These are phyloP conservation scores for Mortierella sp. DNA, from an alignment of 371 early-diverging fungal genomes.

Conservation along the genomic window DNA sequence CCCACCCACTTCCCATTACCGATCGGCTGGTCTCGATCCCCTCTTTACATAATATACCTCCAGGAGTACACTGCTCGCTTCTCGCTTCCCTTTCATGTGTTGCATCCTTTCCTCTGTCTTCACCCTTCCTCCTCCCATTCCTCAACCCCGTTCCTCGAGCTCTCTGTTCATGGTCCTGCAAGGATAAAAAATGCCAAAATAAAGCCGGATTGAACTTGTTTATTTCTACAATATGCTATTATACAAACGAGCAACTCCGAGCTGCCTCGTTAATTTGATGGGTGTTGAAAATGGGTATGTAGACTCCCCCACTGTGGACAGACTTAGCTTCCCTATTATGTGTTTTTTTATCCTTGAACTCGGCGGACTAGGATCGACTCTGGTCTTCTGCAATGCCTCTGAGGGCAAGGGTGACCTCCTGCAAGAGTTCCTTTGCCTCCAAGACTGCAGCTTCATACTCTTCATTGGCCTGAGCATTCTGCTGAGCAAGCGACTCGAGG, in stretches of 20 bases:
- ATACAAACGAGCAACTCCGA: no score
- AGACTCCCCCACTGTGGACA: no score
- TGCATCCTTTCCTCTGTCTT: neutral
- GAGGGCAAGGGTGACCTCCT: slow-evolving; percentile 44
- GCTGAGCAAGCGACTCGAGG: slow-evolving; percentile 37
- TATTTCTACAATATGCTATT: neutral
- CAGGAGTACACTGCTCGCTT: no score
- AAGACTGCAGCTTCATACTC: slow-evolving; percentile 63
- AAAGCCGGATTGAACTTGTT: no score
- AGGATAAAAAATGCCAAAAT: no score
- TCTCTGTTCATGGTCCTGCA: neutral
- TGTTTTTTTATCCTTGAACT: neutral
- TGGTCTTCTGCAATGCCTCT: slow-evolving; percentile 48
- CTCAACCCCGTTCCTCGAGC: neutral
- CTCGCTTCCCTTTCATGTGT: no score
- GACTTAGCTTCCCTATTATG: neutral
- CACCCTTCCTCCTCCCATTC: slow-evolving; percentile 1
- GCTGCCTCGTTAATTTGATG: no score
- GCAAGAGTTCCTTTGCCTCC: slow-evolving; percentile 55
- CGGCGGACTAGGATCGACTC: slow-evolving; percentile 18
- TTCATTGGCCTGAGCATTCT: slow-evolving; percentile 60
- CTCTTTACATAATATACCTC: neutral
- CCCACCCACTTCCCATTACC: neutral
- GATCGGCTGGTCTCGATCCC: slow-evolving; percentile 5
- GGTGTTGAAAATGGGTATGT: no score